phyloP scores from a whole-genome alignment of 2,329 filamentous ascomycete species.

The Paracamarosporium sp. region DNA sequence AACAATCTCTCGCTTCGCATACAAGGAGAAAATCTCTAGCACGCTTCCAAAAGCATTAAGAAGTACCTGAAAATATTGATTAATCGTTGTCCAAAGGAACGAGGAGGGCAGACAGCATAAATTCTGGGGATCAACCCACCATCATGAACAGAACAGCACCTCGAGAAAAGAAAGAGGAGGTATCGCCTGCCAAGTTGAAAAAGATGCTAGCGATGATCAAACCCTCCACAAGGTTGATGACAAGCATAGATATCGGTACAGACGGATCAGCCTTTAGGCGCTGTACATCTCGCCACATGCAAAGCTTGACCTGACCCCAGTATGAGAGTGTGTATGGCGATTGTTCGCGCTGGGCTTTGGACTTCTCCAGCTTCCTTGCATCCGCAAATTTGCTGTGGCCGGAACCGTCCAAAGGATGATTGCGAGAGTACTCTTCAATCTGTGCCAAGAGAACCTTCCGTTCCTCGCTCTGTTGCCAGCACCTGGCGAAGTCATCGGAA shows the following conservation, averaged over 20 bases:
- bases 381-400: conserved; percentile 41
- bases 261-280: conserved; percentile 78
- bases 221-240: conserved; percentile 77
- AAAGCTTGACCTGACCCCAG: conserved; percentile 76
- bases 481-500: conserved; percentile 56
- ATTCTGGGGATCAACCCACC: conserved; percentile 46
- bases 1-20: conserved; percentile 87
- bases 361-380: conserved; percentile 52
- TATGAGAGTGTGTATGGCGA: conserved; percentile 87
- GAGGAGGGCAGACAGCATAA: not conserved
- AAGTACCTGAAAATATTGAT: conserved; percentile 78
- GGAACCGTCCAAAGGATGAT: conserved; percentile 52
- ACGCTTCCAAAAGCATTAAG: conserved; percentile 84
- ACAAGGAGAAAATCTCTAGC: conserved; percentile 84
- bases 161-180: conserved; percentile 78
- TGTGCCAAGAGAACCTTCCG: conserved; percentile 51
- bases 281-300: conserved; percentile 79
- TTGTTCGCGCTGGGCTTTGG: conserved; percentile 61
- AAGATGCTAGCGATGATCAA: conserved; percentile 83
- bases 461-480: conserved; percentile 62
- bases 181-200: conserved; percentile 72
- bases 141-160: conserved; percentile 76
- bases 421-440: conserved; percentile 54
- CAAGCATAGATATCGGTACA: conserved; percentile 70
- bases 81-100: conserved; percentile 57